Conservation (phyloP, 108 stramenopile genomes). For the Fistulifera pelliculosa region DNA sequence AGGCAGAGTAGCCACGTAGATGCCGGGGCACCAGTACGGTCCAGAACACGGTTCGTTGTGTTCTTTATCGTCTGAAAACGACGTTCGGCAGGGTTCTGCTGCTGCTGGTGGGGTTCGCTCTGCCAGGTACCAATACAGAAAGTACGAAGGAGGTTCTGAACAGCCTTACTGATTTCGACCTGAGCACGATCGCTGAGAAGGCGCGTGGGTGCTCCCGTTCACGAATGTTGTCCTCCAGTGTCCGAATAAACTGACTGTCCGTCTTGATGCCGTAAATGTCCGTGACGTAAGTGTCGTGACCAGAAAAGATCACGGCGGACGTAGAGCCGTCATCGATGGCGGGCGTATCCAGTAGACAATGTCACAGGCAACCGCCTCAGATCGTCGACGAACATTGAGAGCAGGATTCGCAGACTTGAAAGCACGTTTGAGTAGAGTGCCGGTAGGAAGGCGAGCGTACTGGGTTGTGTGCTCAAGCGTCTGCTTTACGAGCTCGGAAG, state of each 20-base stretch:
- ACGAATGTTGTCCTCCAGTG: constrained; percentile 20
- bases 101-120: constrained; percentile 18
- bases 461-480: constrained; percentile 1
- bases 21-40: constrained; percentile 16
- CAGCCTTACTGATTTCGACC: constrained; percentile 8
- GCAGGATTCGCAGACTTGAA: too few relatives aligned
- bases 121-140: constrained; percentile 14
- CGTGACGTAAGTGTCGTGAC: neutral
- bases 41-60: constrained; percentile 4
- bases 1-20: constrained; percentile 13
- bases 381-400: constrained; percentile 10
- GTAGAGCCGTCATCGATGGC: neutral
- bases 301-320: constrained; percentile 16
- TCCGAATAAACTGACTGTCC: constrained; percentile 11
- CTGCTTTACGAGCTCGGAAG: constrained; percentile 1
- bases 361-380: constrained; percentile 9
- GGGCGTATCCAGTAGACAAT: constrained; percentile 2
- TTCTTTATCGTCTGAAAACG: constrained; percentile 14
- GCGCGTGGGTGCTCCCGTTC: constrained; percentile 14
- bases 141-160: constrained; percentile 14
- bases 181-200: constrained; percentile 8
- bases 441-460: neutral
- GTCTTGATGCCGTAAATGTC: constrained; percentile 17
- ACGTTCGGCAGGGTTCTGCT: constrained; percentile 27
- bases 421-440: constrained; percentile 8